Percentiles rank a stretch among this genome's conserved stretches.
Conservation (phyloP, 2,329 filamentous ascomycete genomes). For the Corinectria fuckeliana region DNA sequence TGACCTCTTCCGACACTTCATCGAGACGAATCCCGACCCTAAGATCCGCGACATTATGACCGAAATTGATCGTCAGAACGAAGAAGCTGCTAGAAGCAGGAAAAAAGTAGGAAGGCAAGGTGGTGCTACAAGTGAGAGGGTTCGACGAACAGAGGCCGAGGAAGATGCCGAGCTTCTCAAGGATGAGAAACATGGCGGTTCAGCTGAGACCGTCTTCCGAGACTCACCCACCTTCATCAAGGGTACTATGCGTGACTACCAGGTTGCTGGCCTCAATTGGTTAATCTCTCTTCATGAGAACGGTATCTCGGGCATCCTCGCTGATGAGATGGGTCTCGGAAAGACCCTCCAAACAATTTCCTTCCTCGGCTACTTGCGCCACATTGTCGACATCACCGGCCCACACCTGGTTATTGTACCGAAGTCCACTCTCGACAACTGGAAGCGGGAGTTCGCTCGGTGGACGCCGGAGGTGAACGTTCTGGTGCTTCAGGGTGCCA, state of each 20-base stretch:
- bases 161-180: constrained; percentile 89
- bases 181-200: constrained; percentile 87
- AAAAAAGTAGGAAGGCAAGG: constrained; percentile 82
- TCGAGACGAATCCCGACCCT: constrained; percentile 95
- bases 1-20: constrained; percentile 97
- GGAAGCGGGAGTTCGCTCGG: constrained; percentile 90
- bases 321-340: constrained; percentile 98
- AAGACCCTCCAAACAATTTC: constrained; percentile 98
- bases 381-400: constrained; percentile 86
- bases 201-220: constrained; percentile 88
- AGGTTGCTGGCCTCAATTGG: constrained; percentile 96
- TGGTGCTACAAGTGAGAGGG: constrained; percentile 78
- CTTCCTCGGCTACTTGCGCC: constrained; percentile 92
- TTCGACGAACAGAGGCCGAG: constrained; percentile 92
- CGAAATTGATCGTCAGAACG: constrained; percentile 94
- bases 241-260: constrained; percentile 93
- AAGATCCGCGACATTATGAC: constrained; percentile 92
- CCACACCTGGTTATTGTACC: constrained; percentile 92
- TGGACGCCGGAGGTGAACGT: constrained; percentile 98
- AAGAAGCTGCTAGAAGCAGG: constrained; percentile 72
- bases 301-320: constrained; percentile 96
- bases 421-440: constrained; percentile 98
- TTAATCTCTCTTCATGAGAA: constrained; percentile 97
- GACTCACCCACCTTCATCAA: constrained; percentile 92
- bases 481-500: constrained; percentile 90